Percentiles rank a stretch among this genome's conserved stretches.
Evolutionary conservation across 805 yeast genomes (phyloP).

Genomic region (Torulaspora indica): DNA sequence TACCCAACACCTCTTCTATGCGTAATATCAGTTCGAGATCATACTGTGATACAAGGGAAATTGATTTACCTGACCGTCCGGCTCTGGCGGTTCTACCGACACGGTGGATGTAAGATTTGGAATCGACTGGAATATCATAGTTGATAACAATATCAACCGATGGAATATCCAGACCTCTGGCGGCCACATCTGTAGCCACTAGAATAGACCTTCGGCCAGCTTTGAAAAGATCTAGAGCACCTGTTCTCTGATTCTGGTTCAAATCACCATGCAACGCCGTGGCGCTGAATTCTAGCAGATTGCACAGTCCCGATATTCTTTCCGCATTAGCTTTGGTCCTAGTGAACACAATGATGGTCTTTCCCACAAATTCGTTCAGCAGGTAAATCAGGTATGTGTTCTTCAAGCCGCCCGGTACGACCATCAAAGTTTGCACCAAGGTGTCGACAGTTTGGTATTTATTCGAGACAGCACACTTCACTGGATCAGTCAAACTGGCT

Average conservation of each 20-base stretch:
- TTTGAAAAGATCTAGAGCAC: conserved; percentile 75
- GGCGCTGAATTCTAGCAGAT: conserved; percentile 79
- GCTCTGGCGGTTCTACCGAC: conserved; percentile 97
- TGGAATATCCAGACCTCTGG: conserved; percentile 83
- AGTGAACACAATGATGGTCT: conserved; percentile 83
- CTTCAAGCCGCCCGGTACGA: conserved; percentile 87
- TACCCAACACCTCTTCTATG: conserved; percentile 81
- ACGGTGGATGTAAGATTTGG: conserved; percentile 78
- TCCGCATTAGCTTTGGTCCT: conserved; percentile 95
- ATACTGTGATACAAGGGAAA: conserved; percentile 88
- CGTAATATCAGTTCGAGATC: conserved; percentile 84
- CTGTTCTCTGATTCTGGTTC: conserved; percentile 77
- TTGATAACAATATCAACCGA: conserved; percentile 71
- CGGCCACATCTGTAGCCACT: conserved; percentile 85
- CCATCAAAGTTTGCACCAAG: conserved; percentile 80
- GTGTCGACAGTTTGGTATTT: conserved; percentile 93
- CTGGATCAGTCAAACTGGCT: conserved; percentile 85
- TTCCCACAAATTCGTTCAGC: conserved; percentile 77
- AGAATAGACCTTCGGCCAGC: conserved; percentile 63
- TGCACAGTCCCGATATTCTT: conserved; percentile 74
- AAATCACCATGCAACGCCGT: conserved; percentile 93
- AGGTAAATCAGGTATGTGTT: conserved; percentile 81
- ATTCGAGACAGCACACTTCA: conserved; percentile 81
- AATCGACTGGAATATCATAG: conserved; percentile 78
- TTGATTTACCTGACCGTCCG: conserved; percentile 81